Percentiles rank a stretch among this genome's conserved stretches.
Evolutionary conservation across 108 stramenopile genomes (phyloP).

Genomic region (Aurantiochytrium sp.): DNA sequence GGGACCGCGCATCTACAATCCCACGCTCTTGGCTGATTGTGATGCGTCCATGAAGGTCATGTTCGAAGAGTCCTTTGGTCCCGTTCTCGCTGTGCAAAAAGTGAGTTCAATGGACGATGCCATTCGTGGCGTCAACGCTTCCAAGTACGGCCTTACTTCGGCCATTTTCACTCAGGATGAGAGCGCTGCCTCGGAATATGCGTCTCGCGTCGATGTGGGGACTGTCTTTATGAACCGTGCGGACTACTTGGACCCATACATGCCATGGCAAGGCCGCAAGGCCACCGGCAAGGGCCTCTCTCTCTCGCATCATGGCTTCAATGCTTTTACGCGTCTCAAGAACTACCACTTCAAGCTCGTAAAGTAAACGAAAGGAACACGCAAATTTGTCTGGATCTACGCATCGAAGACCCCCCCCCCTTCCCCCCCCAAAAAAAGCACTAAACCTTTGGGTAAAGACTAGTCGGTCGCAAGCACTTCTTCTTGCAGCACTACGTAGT

Average conservation of each 20-base stretch:
- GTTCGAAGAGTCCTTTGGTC: slow-evolving; percentile 38
- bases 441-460: too few species aligned
- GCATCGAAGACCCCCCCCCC: too few species aligned
- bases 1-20: slow-evolving; percentile 20
- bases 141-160: slow-evolving; percentile 39
- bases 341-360: slow-evolving; percentile 7
- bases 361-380: not conserved
- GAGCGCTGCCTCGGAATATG: not conserved
- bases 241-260: slow-evolving; percentile 15
- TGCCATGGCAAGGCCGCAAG: slow-evolving; percentile 16
- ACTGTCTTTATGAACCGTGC: slow-evolving; percentile 7
- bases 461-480: too few species aligned
- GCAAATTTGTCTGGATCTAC: not conserved
- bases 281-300: slow-evolving; percentile 16
- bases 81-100: slow-evolving; percentile 27
- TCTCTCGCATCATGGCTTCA: not conserved
- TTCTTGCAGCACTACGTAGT: too few species aligned
- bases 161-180: slow-evolving; percentile 32
- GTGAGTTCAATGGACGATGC: slow-evolving; percentile 40
- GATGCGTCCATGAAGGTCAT: slow-evolving; percentile 23
- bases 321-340: not conserved
- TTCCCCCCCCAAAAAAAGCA: too few species aligned
- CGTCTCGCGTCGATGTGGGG: not conserved
- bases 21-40: slow-evolving; percentile 33
- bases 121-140: slow-evolving; percentile 32